These are phyloP conservation scores for Rasamsonia emersonii DNA, from an alignment of 2,329 filamentous ascomycete genomes.

Conservation along the genomic window DNA sequence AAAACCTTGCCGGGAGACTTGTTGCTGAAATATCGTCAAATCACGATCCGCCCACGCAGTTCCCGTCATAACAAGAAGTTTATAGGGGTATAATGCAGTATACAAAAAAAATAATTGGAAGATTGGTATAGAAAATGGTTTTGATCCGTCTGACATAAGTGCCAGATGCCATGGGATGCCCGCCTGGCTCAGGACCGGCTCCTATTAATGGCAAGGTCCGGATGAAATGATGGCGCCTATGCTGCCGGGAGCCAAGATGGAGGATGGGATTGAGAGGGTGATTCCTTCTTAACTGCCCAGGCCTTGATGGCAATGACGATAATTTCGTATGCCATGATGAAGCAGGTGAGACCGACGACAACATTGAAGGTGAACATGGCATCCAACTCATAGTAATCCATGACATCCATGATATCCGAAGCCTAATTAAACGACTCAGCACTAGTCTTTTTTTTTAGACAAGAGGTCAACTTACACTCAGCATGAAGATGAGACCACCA, in stretches of 20 bases:
- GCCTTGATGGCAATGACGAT: constrained; percentile 75
- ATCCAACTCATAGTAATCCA: constrained; percentile 68
- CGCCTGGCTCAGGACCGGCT: too few relatives aligned
- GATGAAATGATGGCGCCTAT: too few relatives aligned
- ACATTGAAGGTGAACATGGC: constrained; percentile 93
- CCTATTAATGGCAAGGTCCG: too few relatives aligned
- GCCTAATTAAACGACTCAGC: too few relatives aligned
- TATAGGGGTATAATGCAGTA: constrained; percentile 12
- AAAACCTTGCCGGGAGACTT: too few relatives aligned
- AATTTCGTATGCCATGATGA: constrained; percentile 80
- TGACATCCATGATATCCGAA: constrained; percentile 65
- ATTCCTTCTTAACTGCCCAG: constrained; percentile 57
- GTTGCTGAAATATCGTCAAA: background rate
- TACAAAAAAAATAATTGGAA: constrained; percentile 7
- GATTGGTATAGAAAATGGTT: constrained; percentile 12
- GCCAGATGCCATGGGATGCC: too few relatives aligned
- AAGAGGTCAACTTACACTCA: constrained; percentile 55
- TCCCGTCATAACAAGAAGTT: constrained; percentile 3
- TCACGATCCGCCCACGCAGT: too few relatives aligned
- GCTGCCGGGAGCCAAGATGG: too few relatives aligned
- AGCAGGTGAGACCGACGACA: constrained; percentile 70
- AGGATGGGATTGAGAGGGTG: constrained; percentile 1
- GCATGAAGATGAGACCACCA: constrained; percentile 87
- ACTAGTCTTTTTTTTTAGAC: too few relatives aligned
- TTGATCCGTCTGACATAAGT: constrained; percentile 2